Evolutionary conservation across 179 eudicot genomes (phyloP).

Genomic region (Spergularia azorica): DNA sequence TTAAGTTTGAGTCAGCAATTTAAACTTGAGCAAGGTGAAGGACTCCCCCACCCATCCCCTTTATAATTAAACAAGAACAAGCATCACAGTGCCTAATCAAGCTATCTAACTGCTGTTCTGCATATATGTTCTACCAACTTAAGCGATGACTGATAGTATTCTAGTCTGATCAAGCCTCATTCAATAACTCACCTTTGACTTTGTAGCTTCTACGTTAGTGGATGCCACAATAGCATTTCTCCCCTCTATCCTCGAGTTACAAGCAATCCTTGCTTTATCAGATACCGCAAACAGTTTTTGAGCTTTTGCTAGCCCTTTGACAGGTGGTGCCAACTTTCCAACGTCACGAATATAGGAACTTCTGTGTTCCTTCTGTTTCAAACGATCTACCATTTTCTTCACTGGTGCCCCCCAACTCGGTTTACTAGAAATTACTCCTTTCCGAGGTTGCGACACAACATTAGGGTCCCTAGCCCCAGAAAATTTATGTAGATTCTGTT

Average conservation of each 20-base stretch:
- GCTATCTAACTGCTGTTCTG: too few relatives aligned
- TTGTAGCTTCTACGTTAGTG: conserved; percentile 25
- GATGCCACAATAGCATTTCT: conserved; percentile 19
- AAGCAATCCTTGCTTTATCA: conserved; percentile 13
- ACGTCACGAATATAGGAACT: conserved; percentile 37
- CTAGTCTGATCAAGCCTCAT: background rate
- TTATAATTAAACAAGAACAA: too few relatives aligned
- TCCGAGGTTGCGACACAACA: background rate
- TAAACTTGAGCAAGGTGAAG: background rate
- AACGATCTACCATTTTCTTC: conserved; percentile 18
- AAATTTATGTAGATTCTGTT: background rate
- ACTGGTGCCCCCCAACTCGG: background rate
- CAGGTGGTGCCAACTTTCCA: conserved; percentile 15
- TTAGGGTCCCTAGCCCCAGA: background rate
- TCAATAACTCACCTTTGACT: conserved; percentile 42
- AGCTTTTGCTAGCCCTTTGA: conserved; percentile 19
- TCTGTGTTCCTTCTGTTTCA: conserved; percentile 27
- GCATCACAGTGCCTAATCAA: too few relatives aligned
- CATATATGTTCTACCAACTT: background rate
- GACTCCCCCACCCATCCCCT: too few relatives aligned
- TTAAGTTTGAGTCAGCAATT: conserved; percentile 2
- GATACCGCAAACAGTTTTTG: conserved; percentile 22
- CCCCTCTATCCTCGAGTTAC: conserved; percentile 21
- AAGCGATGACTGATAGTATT: background rate
- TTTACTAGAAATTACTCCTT: background rate